A percentile compares a stretch with the other conserved stretches of the same genome.
phyloP scores from a whole-genome alignment of 306 rosid species.

The Citrullus amarus region DNA sequence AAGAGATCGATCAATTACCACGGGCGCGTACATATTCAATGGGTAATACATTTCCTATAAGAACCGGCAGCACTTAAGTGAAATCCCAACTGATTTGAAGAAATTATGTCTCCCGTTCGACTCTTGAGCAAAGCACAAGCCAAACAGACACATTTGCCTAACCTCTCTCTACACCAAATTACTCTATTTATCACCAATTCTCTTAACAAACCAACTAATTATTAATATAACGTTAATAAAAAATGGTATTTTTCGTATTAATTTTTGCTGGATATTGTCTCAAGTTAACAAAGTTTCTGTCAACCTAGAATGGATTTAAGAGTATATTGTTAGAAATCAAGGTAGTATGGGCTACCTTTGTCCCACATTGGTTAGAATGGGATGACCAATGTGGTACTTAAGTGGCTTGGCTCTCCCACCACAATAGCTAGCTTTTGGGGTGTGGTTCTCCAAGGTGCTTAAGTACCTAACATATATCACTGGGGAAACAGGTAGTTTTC shows the following conservation, averaged over 20 bases:
- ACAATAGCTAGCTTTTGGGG: no score
- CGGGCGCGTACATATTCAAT: neutral
- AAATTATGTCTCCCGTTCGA: neutral
- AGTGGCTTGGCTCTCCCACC: no score
- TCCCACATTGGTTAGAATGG: no score
- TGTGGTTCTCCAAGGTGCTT: no score
- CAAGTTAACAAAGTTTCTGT: neutral
- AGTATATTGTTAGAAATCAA: neutral
- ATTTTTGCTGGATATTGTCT: neutral
- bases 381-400: no score
- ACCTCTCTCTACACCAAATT: neutral
- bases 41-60: neutral
- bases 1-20: neutral
- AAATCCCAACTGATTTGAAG: neutral
- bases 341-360: no score
- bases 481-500: neutral
- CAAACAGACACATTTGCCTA: neutral
- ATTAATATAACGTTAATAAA: neutral
- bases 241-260: neutral
- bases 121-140: neutral
- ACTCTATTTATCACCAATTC: neutral
- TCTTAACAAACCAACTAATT: neutral
- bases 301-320: neutral
- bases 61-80: neutral
- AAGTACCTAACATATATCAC: neutral